Conservation (phyloP, 768 basidiomycete genomes). For the Suillus subaureus region DNA sequence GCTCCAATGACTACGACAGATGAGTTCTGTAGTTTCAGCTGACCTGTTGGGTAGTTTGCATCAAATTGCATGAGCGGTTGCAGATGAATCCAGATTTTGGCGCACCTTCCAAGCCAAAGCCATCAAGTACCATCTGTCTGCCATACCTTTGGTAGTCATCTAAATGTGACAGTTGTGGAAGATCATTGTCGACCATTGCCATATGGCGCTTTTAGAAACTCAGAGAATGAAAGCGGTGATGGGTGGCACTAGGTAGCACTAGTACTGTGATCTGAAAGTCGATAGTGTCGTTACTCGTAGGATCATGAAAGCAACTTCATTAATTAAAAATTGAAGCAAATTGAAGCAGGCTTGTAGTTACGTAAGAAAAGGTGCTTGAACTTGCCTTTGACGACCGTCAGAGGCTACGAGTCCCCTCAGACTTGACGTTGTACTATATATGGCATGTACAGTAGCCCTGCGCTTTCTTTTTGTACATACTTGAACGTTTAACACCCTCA, state of each 20-base stretch:
- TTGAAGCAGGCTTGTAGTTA: background rate
- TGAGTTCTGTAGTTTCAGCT: constrained; percentile 75
- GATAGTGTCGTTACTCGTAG: background rate
- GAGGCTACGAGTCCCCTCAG: no score
- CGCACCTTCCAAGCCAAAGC: constrained; percentile 82
- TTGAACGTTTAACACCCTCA: no score
- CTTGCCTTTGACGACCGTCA: background rate
- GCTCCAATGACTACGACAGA: constrained; percentile 90
- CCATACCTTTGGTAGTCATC: constrained; percentile 91
- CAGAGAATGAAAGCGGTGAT: background rate
- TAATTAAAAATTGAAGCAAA: background rate
- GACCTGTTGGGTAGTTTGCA: constrained; percentile 52
- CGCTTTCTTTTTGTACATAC: no score
- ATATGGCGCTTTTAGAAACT: background rate
- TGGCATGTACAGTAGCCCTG: no score
- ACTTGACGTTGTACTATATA: no score
- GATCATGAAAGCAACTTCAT: background rate
- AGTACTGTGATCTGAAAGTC: background rate
- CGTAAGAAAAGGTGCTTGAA: background rate
- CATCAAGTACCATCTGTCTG: constrained; percentile 93
- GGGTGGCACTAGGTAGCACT: background rate
- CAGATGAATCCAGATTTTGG: background rate
- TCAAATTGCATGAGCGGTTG: background rate
- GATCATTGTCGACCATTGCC: background rate
- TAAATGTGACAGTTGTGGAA: constrained; percentile 39